Evolutionary conservation across 768 basidiomycete genomes (phyloP).

Genomic region (Kwoniella heveanensis): DNA sequence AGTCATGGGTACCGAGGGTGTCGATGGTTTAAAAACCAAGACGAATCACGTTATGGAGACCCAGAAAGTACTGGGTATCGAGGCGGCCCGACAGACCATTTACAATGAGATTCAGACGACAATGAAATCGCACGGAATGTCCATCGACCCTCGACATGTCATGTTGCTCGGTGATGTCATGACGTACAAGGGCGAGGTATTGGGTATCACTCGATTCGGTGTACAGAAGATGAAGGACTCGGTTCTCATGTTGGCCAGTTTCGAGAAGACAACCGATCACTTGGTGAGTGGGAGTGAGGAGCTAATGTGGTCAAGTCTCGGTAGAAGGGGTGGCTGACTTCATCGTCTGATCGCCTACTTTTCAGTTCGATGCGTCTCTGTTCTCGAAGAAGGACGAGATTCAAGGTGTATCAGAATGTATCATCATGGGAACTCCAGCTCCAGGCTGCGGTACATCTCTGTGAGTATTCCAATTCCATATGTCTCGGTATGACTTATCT

Average conservation of each 20-base stretch:
- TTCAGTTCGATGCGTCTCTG: constrained; percentile 85
- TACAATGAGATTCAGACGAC: constrained; percentile 96
- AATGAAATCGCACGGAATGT: constrained; percentile 97
- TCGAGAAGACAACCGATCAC: constrained; percentile 99
- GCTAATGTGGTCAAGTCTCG: no score
- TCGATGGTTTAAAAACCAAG: constrained; percentile 85
- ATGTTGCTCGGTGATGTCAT: constrained; percentile 98
- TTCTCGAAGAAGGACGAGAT: constrained; percentile 94
- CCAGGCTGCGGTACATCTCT: constrained; percentile 92
- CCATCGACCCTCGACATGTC: constrained; percentile 96
- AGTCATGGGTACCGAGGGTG: constrained; percentile 98
- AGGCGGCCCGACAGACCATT: constrained; percentile 90
- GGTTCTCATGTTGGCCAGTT: constrained; percentile 96
- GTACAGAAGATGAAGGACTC: constrained; percentile 98
- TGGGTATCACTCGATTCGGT: constrained; percentile 98
- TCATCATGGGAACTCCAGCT: constrained; percentile 98
- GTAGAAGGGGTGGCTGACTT: no score
- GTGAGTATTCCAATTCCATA: constrained; percentile 57
- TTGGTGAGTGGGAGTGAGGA: constrained; percentile 59
- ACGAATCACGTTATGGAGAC: constrained; percentile 98
- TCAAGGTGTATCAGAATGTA: constrained; percentile 96
- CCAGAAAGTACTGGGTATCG: constrained; percentile 92
- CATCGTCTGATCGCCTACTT: neutral
- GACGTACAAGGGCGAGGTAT: constrained; percentile 98
- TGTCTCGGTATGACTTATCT: neutral